Base-by-base conservation (phyloP, 2,329 filamentous ascomycete species). In the Colletotrichum agaves region DNA sequence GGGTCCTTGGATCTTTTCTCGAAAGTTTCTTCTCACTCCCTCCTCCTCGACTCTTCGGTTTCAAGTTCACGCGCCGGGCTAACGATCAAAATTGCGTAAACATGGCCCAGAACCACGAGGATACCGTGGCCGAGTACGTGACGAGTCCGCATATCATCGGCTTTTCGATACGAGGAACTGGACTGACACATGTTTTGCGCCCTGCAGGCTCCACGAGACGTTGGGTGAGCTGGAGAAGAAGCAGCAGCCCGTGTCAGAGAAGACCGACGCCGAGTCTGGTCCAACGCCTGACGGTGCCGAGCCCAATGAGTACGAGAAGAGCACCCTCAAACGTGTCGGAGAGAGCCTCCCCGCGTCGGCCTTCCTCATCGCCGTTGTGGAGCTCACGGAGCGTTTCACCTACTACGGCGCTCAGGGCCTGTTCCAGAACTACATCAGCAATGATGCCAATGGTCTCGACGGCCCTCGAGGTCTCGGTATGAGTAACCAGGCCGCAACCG, bases 321-420 rank as follows among this genome's bases (percentile, higher is more conserved):
- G 72, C 23, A 80, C 79, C 4, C 76, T 88, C 59, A 84, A 83
- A 53, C 85, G 86, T 70, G 72, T 88, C 35, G 84, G 84, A 43
- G 86, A 88, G 75, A 84, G 82, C 68, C 77, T 88, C 55, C 87
- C 87, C 12, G 70, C 82, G 37, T 85, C 85, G 0, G 85, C 85
- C 59, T 88, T 84, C 78, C 78, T 88, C 59, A 85, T 88, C 35
- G 86, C 85, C 33, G 71, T 86, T 15, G 84, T 88, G 50, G 87
- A 88, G 72, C 76, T 88, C 44, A 79, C 77, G 2, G 87, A 89
- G 75, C 84, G 87, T 61, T 88, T 89, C 78, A 84, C 86, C 64
- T 88, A 84, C 79, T 87, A 87, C 69, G 84, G 84, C 69, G 80
- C 84, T 63, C 81, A 81, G 55, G 85, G 85, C 63, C 74, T 85